Evolutionary conservation across 495 filamentous ascomycete species (phyloP).

Genomic region (Talaromyces nanjingensis): DNA sequence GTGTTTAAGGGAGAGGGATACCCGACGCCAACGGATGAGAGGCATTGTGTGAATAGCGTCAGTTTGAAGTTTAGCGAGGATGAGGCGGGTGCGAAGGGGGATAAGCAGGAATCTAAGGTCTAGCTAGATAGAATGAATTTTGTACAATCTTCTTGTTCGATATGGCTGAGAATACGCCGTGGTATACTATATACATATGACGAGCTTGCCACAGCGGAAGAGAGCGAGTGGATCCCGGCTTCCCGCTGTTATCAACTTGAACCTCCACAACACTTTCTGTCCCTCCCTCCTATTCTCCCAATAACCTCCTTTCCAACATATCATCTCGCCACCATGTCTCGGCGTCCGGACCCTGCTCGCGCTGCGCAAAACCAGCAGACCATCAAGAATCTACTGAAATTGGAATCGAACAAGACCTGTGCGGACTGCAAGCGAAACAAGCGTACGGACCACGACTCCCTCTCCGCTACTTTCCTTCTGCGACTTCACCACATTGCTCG

Average conservation of each 20-base stretch:
- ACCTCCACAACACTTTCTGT: conserved; percentile 5
- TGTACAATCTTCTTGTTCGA: neutral
- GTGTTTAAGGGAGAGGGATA: conserved; percentile 97
- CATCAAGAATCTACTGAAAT: conserved; percentile 86
- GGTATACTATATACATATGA: too few species aligned
- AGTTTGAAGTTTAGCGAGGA: conserved; percentile 77
- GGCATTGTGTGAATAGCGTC: conserved; percentile 94
- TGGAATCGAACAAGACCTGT: conserved; percentile 91
- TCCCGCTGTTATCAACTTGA: conserved; percentile 3
- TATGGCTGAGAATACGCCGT: too few species aligned
- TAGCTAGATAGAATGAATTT: neutral
- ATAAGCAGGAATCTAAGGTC: conserved; percentile 21
- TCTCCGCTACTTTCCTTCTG: neutral
- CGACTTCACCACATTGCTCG: neutral
- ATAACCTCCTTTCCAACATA: conserved; percentile 12
- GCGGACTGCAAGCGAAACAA: conserved; percentile 99
- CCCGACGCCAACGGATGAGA: conserved; percentile 84
- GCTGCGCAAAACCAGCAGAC: conserved; percentile 83
- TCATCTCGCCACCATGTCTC: conserved; percentile 61
- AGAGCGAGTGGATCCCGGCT: neutral
- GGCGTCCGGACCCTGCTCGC: conserved; percentile 71
- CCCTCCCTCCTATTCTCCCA: neutral
- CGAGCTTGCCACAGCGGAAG: conserved; percentile 3
- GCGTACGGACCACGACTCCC: conserved; percentile 49
- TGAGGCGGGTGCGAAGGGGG: conserved; percentile 26